phyloP scores from a whole-genome alignment of 2,329 filamentous ascomycete genomes.

The Clarireedia paspali region DNA sequence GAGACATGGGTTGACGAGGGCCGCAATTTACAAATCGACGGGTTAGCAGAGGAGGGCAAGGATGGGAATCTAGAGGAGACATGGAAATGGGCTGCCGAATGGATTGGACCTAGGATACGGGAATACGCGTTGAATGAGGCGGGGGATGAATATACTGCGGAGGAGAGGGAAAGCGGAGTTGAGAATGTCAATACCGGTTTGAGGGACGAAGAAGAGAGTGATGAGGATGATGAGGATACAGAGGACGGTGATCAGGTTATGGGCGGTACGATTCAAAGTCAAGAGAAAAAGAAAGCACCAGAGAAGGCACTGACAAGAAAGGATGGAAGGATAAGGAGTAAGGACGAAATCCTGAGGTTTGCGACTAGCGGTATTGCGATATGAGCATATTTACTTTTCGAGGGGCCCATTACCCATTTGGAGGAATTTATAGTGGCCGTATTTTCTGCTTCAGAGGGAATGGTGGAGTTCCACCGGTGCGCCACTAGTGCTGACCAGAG shows the following conservation, averaged over 20 bases:
- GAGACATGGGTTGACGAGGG: conserved; percentile 65
- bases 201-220: conserved; percentile 36
- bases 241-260: conserved; percentile 48
- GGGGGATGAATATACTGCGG: conserved; percentile 62
- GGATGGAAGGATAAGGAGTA: conserved; percentile 17
- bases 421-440: too few relatives aligned
- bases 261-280: conserved; percentile 30
- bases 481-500: too few relatives aligned
- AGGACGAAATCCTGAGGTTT: conserved; percentile 41
- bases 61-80: conserved; percentile 47
- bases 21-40: conserved; percentile 34
- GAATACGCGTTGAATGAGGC: conserved; percentile 40
- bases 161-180: conserved; percentile 58
- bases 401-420: background rate
- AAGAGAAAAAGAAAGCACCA: conserved; percentile 17
- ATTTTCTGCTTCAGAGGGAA: too few relatives aligned
- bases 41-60: conserved; percentile 20
- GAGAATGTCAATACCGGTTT: conserved; percentile 68
- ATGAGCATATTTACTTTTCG: background rate
- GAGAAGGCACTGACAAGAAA: conserved; percentile 12
- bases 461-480: too few relatives aligned
- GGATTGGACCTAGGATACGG: conserved; percentile 35
- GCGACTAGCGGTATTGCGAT: conserved; percentile 37
- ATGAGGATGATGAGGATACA: conserved; percentile 44
- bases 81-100: conserved; percentile 40